Evolutionary conservation across 192 early-diverging fungal species (phyloP).

Genomic region (Gorgonomyces haynaldii): DNA sequence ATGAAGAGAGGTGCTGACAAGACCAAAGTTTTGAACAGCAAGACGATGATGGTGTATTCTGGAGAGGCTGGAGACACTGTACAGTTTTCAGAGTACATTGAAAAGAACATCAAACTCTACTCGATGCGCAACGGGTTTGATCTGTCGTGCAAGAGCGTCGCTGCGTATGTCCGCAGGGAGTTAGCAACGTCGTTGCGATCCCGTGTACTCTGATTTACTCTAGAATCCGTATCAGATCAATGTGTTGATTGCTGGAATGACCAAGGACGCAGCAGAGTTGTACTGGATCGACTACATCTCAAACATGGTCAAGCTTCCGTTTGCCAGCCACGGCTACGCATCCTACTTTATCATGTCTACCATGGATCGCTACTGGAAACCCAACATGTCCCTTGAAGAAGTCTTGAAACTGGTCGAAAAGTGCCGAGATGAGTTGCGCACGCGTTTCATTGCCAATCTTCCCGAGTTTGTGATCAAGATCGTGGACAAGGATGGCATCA

Average conservation of each 20-base stretch:
- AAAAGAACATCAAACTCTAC: constrained; percentile 82
- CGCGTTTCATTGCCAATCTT: constrained; percentile 75
- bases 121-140: constrained; percentile 78
- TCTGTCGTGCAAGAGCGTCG: constrained; percentile 63
- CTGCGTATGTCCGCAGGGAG: constrained; percentile 74
- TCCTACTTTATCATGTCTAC: constrained; percentile 82
- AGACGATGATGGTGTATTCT: constrained; percentile 71
- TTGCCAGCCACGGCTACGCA: constrained; percentile 84
- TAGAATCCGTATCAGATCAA: constrained; percentile 84
- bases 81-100: constrained; percentile 92
- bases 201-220: constrained; percentile 30
- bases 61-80: constrained; percentile 89
- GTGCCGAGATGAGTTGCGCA: constrained; percentile 74
- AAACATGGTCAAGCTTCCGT: constrained; percentile 63
- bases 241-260: constrained; percentile 77
- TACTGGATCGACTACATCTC: constrained; percentile 92
- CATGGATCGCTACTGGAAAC: constrained; percentile 83
- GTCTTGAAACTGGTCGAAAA: constrained; percentile 69
- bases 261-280: constrained; percentile 61
- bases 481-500: constrained; percentile 74
- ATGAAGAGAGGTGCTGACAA: constrained; percentile 93
- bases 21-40: constrained; percentile 67
- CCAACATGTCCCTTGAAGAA: constrained; percentile 71
- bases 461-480: constrained; percentile 77
- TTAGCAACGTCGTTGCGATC: constrained; percentile 76